Base-by-base conservation (phyloP, 2,329 filamentous ascomycete species). In the Ampelomyces quisqualis region DNA sequence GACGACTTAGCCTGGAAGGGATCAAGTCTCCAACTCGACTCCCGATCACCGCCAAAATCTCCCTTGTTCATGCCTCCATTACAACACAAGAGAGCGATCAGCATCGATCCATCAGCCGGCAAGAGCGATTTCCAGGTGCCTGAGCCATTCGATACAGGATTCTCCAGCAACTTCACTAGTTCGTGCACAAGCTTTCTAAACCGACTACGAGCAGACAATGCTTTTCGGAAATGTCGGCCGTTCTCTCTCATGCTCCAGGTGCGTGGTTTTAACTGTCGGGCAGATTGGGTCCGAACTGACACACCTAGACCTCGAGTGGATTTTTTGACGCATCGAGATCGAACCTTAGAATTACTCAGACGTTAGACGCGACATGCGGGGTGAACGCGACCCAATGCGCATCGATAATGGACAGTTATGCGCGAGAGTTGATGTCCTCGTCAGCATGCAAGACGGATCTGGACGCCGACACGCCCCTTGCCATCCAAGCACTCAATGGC, bases 211-310 rank as follows among this genome's bases (percentile, higher is more conserved):
- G 71, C 70, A 32, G 79, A 88, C 60, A 62, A 76, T 5, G 82
- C 79, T 3, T 89, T 93, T 55, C 78, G 80, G 53, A 67, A 77
- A 36, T 97, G 91, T 71, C 81, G 90, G 53, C 88, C 91, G 0
- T 75, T 96, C 42, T 95, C 90, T 1, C 76, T 95, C 57, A 79
- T 97, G 51, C 74, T 97, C 7, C 81, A 87, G 74, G 86, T 88
- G 71, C 62, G 79, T 49, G 14, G 3, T 14, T 6, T 4, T 9
- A 31, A 5, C 18, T 21, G 13, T 6, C 31, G 20, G 20, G 14
- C 13, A 9, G 18, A 7, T 18, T 22, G 20, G 7, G 15, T 3
- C 5, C 32, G n/a, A 28, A 20, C 45, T 59, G 22, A 59, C 39
- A 24, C n/a, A 5, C 23, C 11, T 65, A 95, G 82, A 89, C 86